Evolutionary conservation across 345 rosid genomes (phyloP).

Genomic region (Aquilaria sinensis): DNA sequence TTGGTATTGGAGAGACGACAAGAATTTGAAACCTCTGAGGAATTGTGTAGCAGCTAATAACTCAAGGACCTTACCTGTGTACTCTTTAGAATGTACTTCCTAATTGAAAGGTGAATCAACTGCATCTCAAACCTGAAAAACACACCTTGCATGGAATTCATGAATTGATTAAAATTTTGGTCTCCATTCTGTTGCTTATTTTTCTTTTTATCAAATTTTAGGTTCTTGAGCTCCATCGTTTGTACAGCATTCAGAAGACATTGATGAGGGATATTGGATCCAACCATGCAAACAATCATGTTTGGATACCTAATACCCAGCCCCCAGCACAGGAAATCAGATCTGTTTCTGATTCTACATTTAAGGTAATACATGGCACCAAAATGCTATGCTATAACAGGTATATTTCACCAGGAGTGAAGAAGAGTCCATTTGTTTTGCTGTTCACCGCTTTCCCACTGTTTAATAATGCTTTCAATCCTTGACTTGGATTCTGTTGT

Average conservation of each 20-base stretch:
- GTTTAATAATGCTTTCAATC: no score
- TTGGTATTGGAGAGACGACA: no score
- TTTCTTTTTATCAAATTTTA: constrained; percentile 13
- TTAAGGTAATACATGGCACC: constrained; percentile 20
- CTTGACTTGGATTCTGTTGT: no score
- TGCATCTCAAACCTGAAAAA: neutral
- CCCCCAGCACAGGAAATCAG: constrained; percentile 12
- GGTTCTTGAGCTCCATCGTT: constrained; percentile 45
- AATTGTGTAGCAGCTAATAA: no score
- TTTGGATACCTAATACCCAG: constrained; percentile 20
- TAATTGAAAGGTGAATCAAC: neutral
- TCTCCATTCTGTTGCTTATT: neutral
- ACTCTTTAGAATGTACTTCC: neutral
- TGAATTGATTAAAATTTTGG: neutral
- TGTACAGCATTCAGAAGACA: constrained; percentile 29
- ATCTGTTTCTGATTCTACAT: constrained; percentile 7
- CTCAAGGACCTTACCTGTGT: no score
- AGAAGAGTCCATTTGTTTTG: neutral
- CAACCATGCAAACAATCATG: constrained; percentile 14
- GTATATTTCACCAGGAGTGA: no score
- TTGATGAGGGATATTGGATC: constrained; percentile 28
- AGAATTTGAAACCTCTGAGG: no score
- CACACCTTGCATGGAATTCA: neutral
- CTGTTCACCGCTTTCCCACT: neutral
- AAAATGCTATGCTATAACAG: no score